Evolutionary conservation across 495 filamentous ascomycete species (phyloP).

Genomic region (Penicillium canescens): DNA sequence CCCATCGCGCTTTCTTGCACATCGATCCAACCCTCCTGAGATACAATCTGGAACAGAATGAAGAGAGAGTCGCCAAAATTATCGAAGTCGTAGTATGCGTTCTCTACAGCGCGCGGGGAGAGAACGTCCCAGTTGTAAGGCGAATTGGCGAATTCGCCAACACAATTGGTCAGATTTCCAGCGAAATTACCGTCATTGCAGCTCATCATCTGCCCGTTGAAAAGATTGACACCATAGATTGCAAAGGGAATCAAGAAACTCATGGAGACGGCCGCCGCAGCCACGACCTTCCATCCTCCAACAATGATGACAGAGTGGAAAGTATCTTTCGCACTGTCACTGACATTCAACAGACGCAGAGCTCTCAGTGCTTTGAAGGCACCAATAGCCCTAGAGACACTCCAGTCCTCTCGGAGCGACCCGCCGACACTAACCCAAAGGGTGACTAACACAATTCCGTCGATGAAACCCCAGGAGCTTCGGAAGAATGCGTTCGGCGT

Average conservation of each 20-base stretch:
- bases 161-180: conserved; percentile 62
- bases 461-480: conserved; percentile 95
- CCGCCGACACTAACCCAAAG: conserved; percentile 95
- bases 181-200: conserved; percentile 75
- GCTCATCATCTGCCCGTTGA: conserved; percentile 72
- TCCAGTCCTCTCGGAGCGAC: conserved; percentile 72
- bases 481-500: conserved; percentile 97
- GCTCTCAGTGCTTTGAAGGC: conserved; percentile 99
- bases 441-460: conserved; percentile 87
- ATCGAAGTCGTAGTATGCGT: conserved; percentile 90
- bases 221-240: conserved; percentile 91
- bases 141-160: conserved; percentile 74
- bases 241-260: conserved; percentile 95
- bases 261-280: conserved; percentile 86
- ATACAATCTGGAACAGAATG: conserved; percentile 98
- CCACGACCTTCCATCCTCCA: conserved; percentile 87
- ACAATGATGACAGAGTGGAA: conserved; percentile 96
- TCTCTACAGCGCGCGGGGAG: conserved; percentile 75
- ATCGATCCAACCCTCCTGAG: conserved; percentile 95
- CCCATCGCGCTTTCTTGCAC: conserved; percentile 82
- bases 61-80: conserved; percentile 89
- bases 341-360: conserved; percentile 88
- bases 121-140: conserved; percentile 83
- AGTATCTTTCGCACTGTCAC: conserved; percentile 91
- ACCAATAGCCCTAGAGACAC: conserved; percentile 84